Conservation (phyloP, 176 grass and related monocot genomes). For the Hordeum marinum region DNA sequence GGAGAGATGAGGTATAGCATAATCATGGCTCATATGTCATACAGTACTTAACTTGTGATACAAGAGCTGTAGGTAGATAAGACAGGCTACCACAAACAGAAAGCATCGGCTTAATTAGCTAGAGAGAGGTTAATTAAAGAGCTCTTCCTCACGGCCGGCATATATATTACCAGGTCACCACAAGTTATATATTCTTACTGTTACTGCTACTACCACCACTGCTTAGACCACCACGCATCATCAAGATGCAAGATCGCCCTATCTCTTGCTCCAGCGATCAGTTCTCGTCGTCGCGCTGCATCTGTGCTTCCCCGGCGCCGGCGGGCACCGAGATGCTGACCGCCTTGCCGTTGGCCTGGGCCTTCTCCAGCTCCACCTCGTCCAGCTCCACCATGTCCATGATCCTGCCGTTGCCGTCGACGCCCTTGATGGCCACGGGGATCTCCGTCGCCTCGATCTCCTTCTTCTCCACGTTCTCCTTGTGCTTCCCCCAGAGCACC, state of each 20-base stretch:
- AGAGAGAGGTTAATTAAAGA: conserved; percentile 32
- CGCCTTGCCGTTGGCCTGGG: conserved; percentile 54
- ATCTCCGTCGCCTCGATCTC: conserved; percentile 49
- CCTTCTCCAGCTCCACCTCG: conserved; percentile 75
- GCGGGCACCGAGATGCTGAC: conserved; percentile 33
- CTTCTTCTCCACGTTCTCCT: conserved; percentile 78
- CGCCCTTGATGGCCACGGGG: conserved; percentile 60
- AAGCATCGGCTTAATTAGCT: conserved; percentile 27
- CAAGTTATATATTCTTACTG: not conserved
- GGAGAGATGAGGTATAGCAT: not conserved
- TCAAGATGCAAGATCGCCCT: not conserved
- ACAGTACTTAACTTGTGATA: conserved; percentile 9
- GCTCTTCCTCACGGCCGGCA: conserved; percentile 26
- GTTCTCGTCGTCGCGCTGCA: conserved; percentile 50
- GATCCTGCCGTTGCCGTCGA: conserved; percentile 50
- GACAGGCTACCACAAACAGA: not conserved
- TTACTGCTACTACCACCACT: conserved; percentile 1
- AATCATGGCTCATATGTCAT: conserved; percentile 1
- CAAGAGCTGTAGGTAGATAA: not conserved
- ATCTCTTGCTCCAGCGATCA: not conserved
- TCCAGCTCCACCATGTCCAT: conserved; percentile 67
- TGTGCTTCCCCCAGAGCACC: conserved; percentile 97
- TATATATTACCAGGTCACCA: not conserved
- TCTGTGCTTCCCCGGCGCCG: conserved; percentile 16
- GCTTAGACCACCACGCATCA: not conserved